These are phyloP conservation scores for Trichosporon sp. DNA, from an alignment of 1,284 basidiomycete genomes.

Conservation along the genomic window DNA sequence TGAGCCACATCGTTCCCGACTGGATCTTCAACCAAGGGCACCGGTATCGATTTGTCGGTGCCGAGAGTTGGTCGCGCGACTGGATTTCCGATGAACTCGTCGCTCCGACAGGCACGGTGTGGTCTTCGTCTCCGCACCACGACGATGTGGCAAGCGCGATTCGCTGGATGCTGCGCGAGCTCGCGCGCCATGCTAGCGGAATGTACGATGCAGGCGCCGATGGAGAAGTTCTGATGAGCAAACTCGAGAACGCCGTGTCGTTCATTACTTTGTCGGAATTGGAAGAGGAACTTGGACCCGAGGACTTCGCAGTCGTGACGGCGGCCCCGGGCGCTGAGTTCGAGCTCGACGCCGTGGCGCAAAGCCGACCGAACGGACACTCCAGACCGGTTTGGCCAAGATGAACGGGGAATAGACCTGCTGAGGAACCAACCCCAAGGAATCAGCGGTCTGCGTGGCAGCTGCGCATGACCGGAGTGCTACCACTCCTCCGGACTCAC, in stretches of 20 bases:
- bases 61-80: not conserved
- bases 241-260: not conserved
- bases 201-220: not conserved
- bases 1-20: slow-evolving; percentile 31
- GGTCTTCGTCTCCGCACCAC: not conserved
- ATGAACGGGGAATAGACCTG: not conserved
- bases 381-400: not conserved
- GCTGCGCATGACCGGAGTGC: no score
- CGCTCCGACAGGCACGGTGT: not conserved
- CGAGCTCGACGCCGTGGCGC: not conserved
- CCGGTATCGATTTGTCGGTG: not conserved
- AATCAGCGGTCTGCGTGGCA: no score
- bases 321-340: not conserved
- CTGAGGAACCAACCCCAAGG: no score
- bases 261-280: slow-evolving; percentile 74
- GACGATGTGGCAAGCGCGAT: not conserved
- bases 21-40: slow-evolving; percentile 28
- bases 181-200: not conserved
- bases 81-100: not conserved
- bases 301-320: slow-evolving; percentile 54
- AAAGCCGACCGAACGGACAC: not conserved
- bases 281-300: slow-evolving; percentile 70
- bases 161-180: not conserved
- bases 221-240: not conserved
- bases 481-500: no score